These are phyloP conservation scores for Tribonema minus DNA, from an alignment of 108 stramenopile genomes.

Conservation along the genomic window DNA sequence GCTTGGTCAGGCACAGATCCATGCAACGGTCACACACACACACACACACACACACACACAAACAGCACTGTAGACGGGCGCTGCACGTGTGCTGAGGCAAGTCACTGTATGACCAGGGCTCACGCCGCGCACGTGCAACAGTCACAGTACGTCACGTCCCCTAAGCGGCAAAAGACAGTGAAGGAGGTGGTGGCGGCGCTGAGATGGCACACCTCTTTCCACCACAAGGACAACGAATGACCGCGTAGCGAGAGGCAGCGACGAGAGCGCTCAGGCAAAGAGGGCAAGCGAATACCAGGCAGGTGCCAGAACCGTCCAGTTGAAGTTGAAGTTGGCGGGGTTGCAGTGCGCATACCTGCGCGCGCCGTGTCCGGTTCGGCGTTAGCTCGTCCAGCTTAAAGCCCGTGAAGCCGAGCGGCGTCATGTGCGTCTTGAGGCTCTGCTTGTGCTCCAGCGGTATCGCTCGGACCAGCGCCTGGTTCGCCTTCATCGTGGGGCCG, in stretches of 20 bases:
- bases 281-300: background rate
- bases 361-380: slow-evolving; percentile 89
- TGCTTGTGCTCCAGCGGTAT: slow-evolving; percentile 78
- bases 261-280: background rate
- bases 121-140: background rate
- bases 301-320: background rate
- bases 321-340: background rate
- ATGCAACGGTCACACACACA: too few species aligned
- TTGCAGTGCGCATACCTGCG: slow-evolving; percentile 65
- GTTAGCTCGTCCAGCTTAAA: slow-evolving; percentile 78
- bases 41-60: too few species aligned
- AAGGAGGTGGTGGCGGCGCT: background rate
- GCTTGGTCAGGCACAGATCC: background rate
- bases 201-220: background rate
- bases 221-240: background rate
- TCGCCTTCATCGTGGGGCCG: slow-evolving; percentile 65
- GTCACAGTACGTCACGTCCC: background rate
- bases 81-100: too few species aligned
- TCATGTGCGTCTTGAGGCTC: slow-evolving; percentile 64
- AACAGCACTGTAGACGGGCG: too few species aligned
- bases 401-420: slow-evolving; percentile 75
- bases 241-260: background rate
- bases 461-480: slow-evolving; percentile 62
- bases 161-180: background rate
- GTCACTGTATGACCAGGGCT: background rate